A percentile compares a stretch with the other conserved stretches of the same genome.
Evolutionary conservation across 2,329 filamentous ascomycete species (phyloP).

Genomic region (Aspergillus novoparasiticus): DNA sequence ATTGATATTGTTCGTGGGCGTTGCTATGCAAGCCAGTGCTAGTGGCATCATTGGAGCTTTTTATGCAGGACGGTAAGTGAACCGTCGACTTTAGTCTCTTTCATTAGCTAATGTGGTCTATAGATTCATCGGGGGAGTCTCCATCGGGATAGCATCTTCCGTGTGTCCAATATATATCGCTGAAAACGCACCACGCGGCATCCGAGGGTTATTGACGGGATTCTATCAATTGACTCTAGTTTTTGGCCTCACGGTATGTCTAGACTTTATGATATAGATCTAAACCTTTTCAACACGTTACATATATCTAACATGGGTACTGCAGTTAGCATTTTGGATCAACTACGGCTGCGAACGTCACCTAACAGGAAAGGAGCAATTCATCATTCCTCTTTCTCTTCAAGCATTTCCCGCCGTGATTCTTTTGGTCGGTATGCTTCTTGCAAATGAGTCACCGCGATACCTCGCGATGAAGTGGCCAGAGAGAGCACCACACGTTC

Average conservation of each 20-base stretch:
- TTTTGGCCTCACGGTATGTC: background rate
- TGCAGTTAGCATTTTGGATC: background rate
- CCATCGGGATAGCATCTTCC: background rate
- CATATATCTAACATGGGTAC: background rate
- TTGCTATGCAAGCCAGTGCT: background rate
- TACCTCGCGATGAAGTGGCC: background rate
- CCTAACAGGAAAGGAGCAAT: background rate
- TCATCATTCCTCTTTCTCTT: background rate
- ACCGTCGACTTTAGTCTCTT: too few relatives aligned
- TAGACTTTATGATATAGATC: background rate
- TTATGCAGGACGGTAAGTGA: background rate
- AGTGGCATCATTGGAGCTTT: background rate
- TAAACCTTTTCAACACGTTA: background rate
- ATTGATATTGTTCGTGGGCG: background rate
- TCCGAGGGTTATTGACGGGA: background rate
- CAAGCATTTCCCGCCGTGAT: conserved; percentile 1
- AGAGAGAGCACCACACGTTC: background rate
- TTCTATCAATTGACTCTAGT: background rate
- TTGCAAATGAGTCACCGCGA: background rate
- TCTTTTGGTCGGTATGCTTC: background rate
- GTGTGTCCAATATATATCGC: background rate
- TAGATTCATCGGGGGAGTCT: background rate
- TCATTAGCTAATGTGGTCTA: background rate
- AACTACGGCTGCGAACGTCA: background rate
- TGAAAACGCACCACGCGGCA: background rate